Evolutionary conservation across 306 rosid species (phyloP), one percentile per base, ranked within the genome.

Genomic region (Cucumis melo): DNA sequence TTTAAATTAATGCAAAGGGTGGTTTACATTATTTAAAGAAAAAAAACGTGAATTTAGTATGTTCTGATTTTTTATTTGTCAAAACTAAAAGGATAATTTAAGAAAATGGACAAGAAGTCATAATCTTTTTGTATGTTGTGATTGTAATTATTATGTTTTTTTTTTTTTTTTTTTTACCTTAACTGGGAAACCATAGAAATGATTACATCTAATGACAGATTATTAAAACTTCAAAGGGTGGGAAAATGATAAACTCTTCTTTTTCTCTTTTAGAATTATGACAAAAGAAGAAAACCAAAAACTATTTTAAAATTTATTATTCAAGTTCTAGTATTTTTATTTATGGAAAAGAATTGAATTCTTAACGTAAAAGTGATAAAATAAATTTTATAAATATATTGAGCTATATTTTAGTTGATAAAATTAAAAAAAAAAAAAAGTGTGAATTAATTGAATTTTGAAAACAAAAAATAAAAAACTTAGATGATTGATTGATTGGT

Each of bases 171-270:
- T 27, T 51, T 32, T 34, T 7, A 44, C 38, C 65, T 11, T 19
- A 4, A 24, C 21, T 23, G 21, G 29, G 64, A 21, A 32, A 41
- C 59, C 20, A 70, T 20, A 44, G 29, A 60, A 70, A 67, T 78
- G 29, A 78, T 32, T 78, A 55, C 66, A 23, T 56, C 51, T 62
- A 59, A 73, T 74, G 75, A 34, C 36, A 60, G 65, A 63, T 57
- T 32, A 74, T n/a, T 78, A 55, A 80, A 80, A 46, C 82, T 80
- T 74, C 79, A 61, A 73, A 48, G 14, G 78, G 63, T 48, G 77
- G 74, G 68, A 61, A 79, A 73, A 62, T 21, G 38, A 72, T 63
- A 8, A 78, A 27, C 15, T 60, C 10, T 13, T 27, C 29, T 74
- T 17, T 1, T 14, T 7, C 5, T 9, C 0, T 12, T 67, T 42